Percentiles rank a stretch among this genome's conserved stretches.
Conservation (phyloP, 768 basidiomycete genomes). For the Leccinum uliginosum region DNA sequence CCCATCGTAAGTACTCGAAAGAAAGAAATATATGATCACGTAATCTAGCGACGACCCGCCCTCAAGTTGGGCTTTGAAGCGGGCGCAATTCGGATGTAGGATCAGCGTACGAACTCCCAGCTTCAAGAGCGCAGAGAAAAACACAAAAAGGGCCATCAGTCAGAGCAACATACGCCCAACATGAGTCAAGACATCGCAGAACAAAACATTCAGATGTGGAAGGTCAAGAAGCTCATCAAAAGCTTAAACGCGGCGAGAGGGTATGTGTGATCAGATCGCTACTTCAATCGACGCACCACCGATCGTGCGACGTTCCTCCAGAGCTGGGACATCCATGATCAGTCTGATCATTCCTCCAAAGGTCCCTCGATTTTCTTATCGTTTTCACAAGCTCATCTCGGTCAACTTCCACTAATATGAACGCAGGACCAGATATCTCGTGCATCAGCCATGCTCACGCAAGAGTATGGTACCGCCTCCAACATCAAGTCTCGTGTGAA, state of each 20-base stretch:
- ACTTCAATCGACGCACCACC: slow-evolving; percentile 2
- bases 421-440: slow-evolving; percentile 88
- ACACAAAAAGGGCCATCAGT: slow-evolving; percentile 11
- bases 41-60: slow-evolving; percentile 15
- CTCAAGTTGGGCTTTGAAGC: slow-evolving; percentile 14
- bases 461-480: slow-evolving; percentile 98
- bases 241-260: slow-evolving; percentile 82
- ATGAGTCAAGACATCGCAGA: slow-evolving; percentile 86
- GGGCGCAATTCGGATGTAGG: slow-evolving; percentile 14
- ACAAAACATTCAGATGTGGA: slow-evolving; percentile 97
- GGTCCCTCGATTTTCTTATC: slow-evolving; percentile 38
- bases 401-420: slow-evolving; percentile 1
- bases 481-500: slow-evolving; percentile 99
- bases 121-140: slow-evolving; percentile 7
- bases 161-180: slow-evolving; percentile 34
- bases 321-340: slow-evolving; percentile 98
- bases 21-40: slow-evolving; percentile 1
- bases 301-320: slow-evolving; percentile 32
- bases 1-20: slow-evolving; percentile 10
- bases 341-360: slow-evolving; percentile 95
- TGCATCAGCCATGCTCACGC: slow-evolving; percentile 92
- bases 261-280: slow-evolving; percentile 15
- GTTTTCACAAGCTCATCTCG: neutral
- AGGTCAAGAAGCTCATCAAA: slow-evolving; percentile 99
- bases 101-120: slow-evolving; percentile 16